Base-by-base conservation (phyloP, 2,329 filamentous ascomycete genomes). In the Amylocarpus encephaloides region DNA sequence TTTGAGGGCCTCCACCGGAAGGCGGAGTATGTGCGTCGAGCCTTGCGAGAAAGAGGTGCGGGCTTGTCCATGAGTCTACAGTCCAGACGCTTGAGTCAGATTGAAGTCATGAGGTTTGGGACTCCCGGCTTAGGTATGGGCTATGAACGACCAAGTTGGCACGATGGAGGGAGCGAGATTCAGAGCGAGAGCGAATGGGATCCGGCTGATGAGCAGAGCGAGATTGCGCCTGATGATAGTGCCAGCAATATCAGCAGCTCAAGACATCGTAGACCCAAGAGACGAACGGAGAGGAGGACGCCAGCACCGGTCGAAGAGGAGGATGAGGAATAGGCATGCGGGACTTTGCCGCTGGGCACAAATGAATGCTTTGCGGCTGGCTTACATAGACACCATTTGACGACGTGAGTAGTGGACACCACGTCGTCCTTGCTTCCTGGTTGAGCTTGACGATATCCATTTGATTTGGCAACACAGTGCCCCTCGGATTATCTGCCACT, bases 1-100 rank as follows among this genome's bases (percentile, higher is more conserved):
- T 96, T 97, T 61, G 92, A 97, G 70, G 82, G 81, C 26, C 75
- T 97, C n/a, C 92, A 97, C 65, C 79, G 82, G 58, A 85, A 85
- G 62, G 92, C 92, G 1, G 90, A 96, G 70, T 69, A 76, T 15
- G 87, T 96, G 13, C 83, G 92, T 5, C 83, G 80, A 18, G 80
- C 85, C 1, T 75, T 97, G 5, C 85, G 91, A 5, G 86, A 93
- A 65, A 86, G 92, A 36, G 83, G 85, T 12, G 88, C 89, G 0
- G 91, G 88, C 1, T 73, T 97, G 4, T 56, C 61, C 1, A 61
- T 66, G 58, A 61, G 62, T 32, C 46, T 64, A 19, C 64, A 66
- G 40, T 58, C 58, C 2, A 48, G 65, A 48, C 54, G 60, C 18
- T 53, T 55, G 6, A 54, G 49, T 22, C 54, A 61, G n/a, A 59